A percentile compares a stretch with the other conserved stretches of the same genome.
Conservation (phyloP, 2,329 filamentous ascomycete genomes). For the Hymenoscyphus albidus region DNA sequence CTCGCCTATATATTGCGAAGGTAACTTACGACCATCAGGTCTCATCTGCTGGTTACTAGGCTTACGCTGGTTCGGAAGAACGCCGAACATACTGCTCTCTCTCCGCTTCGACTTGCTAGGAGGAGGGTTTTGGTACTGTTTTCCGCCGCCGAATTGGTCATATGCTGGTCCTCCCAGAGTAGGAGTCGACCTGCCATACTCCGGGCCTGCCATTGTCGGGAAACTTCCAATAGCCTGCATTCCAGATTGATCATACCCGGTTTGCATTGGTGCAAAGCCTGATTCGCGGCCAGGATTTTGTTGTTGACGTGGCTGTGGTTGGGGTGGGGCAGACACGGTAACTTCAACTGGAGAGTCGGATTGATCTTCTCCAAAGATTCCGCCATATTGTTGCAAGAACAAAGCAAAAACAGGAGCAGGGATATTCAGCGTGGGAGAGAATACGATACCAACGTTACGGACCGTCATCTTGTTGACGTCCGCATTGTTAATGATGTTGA, state of each 20-base stretch:
- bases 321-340: slow-evolving; percentile 37
- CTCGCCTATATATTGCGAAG: background rate
- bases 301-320: slow-evolving; percentile 27
- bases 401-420: slow-evolving; percentile 90
- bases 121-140: slow-evolving; percentile 33
- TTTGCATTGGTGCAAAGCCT: slow-evolving; percentile 49
- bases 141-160: slow-evolving; percentile 39
- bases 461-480: slow-evolving; percentile 97
- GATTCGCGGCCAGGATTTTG: slow-evolving; percentile 41
- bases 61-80: slow-evolving; percentile 36
- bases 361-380: slow-evolving; percentile 73
- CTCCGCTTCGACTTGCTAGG: slow-evolving; percentile 47
- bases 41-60: slow-evolving; percentile 29
- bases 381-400: slow-evolving; percentile 85
- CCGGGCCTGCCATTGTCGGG: slow-evolving; percentile 32
- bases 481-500: slow-evolving; percentile 86
- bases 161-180: slow-evolving; percentile 34
- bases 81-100: slow-evolving; percentile 58
- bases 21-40: slow-evolving; percentile 30
- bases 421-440: slow-evolving; percentile 95
- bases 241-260: slow-evolving; percentile 41
- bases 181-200: slow-evolving; percentile 28
- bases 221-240: slow-evolving; percentile 18
- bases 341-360: slow-evolving; percentile 47
- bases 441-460: slow-evolving; percentile 95